Evolutionary conservation across 768 basidiomycete species (phyloP).

Genomic region (Boletus fagicola): DNA sequence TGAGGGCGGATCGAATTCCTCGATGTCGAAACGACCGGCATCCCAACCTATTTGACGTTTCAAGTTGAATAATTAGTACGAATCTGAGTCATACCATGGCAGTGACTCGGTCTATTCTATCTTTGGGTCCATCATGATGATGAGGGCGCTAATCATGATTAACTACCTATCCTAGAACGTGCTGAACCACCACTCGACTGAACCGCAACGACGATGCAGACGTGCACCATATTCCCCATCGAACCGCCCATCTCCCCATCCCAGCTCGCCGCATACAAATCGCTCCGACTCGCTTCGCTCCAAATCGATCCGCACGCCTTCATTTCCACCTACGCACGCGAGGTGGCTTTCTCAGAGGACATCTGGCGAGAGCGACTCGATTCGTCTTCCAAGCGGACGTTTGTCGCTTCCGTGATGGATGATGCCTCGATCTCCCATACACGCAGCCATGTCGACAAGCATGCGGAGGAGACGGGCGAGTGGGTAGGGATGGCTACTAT

Average conservation of each 20-base stretch:
- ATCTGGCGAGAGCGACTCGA: constrained; percentile 24
- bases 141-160: neutral
- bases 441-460: neutral
- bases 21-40: too few relatives aligned
- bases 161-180: neutral
- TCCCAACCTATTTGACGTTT: neutral
- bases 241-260: constrained; percentile 11
- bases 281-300: constrained; percentile 24
- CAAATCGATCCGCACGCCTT: constrained; percentile 23
- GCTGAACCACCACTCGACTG: neutral
- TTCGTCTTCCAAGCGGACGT: constrained; percentile 9
- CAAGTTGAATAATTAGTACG: too few relatives aligned
- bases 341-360: constrained; percentile 20
- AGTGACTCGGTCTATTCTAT: neutral
- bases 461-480: neutral
- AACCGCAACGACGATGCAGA: neutral
- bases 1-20: too few relatives aligned
- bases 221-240: constrained; percentile 19
- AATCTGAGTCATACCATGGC: neutral
- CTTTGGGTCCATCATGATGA: neutral
- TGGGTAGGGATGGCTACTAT: constrained; percentile 24
- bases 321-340: constrained; percentile 22
- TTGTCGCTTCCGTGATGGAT: constrained; percentile 14
- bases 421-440: neutral
- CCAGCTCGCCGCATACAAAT: constrained; percentile 27